Evolutionary conservation across 345 rosid genomes (phyloP).

Genomic region (Euphorbia lathyris): DNA sequence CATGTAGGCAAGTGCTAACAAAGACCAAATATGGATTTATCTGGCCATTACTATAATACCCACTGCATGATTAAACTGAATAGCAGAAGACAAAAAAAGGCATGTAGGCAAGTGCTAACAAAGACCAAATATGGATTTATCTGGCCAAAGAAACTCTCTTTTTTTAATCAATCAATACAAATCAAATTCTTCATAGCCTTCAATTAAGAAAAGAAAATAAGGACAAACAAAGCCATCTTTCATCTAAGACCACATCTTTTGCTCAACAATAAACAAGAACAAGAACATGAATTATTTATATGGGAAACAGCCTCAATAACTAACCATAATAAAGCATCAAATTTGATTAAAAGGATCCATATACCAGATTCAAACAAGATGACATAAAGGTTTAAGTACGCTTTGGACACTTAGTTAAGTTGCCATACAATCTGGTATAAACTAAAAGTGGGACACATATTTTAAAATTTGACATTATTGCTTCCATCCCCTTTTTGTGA

Average conservation of each 20-base stretch:
- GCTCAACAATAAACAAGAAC: neutral
- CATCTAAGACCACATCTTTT: neutral
- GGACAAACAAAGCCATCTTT: neutral
- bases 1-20: neutral
- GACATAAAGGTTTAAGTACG: neutral
- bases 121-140: neutral
- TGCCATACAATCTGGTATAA: neutral
- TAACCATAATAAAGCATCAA: neutral
- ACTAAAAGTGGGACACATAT: neutral
- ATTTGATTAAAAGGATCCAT: neutral
- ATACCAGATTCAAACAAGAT: neutral
- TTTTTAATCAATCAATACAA: neutral
- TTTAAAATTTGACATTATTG: neutral
- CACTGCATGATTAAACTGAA: neutral
- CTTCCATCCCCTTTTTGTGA: neutral
- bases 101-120: neutral
- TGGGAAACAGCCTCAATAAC: neutral
- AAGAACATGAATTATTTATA: neutral
- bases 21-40: neutral
- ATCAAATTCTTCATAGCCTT: neutral
- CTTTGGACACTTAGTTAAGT: neutral
- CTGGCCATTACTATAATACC: too few relatives aligned
- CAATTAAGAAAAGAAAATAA: neutral
- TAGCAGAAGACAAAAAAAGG: neutral
- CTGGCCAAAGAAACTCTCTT: neutral